phyloP scores from a whole-genome alignment of 2,329 filamentous ascomycete genomes.

The Cladophialophora chaetospira region DNA sequence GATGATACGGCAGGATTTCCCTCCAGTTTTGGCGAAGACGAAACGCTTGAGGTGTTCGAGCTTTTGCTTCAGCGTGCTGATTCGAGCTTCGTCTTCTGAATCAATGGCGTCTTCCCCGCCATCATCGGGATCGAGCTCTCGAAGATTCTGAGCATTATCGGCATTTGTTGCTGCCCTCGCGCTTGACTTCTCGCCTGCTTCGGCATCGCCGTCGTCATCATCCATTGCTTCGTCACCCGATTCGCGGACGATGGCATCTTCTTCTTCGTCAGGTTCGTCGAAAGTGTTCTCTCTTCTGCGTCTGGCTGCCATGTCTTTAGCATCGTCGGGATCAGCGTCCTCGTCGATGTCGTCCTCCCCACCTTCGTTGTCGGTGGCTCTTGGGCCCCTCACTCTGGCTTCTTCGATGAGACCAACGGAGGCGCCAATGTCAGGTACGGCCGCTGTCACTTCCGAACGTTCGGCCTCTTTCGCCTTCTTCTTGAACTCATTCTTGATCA shows the following conservation, averaged over 20 bases:
- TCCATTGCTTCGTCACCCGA: constrained; percentile 43
- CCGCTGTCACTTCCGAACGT: constrained; percentile 60
- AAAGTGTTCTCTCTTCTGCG: constrained; percentile 72
- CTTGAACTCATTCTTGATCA: constrained; percentile 74
- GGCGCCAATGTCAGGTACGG: constrained; percentile 74
- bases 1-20: constrained; percentile 76
- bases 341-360: constrained; percentile 65
- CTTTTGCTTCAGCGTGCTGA: constrained; percentile 65
- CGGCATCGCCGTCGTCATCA: constrained; percentile 14
- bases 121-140: constrained; percentile 31
- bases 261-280: constrained; percentile 89
- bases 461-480: constrained; percentile 69
- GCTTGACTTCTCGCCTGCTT: constrained; percentile 10
- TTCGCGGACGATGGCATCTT: constrained; percentile 65
- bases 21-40: constrained; percentile 73
- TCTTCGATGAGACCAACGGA: constrained; percentile 60
- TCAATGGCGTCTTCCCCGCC: constrained; percentile 38
- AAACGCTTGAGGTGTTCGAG: constrained; percentile 72
- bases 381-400: constrained; percentile 47
- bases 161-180: constrained; percentile 14
- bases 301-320: constrained; percentile 59
- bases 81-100: constrained; percentile 54
- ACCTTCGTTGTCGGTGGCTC: constrained; percentile 49
- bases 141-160: constrained; percentile 23
- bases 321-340: constrained; percentile 76